Conservation (phyloP, 2,329 filamentous ascomycete genomes). For the Pseudocercospora eumusae region DNA sequence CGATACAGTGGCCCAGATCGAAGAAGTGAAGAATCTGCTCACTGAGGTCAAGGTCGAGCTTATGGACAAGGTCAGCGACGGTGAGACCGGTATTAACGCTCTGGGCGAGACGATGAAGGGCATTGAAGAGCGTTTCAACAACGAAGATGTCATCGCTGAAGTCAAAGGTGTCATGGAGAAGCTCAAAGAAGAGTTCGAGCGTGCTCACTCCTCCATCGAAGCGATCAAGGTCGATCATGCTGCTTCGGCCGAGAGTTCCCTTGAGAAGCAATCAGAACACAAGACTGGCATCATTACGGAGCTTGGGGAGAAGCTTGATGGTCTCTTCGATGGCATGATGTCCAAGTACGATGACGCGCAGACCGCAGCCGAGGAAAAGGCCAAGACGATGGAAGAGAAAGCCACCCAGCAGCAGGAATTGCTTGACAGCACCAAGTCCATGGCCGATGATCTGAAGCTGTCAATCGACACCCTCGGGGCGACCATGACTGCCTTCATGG, state of each 20-base stretch:
- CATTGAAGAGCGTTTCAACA: constrained; percentile 66
- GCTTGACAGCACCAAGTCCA: constrained; percentile 70
- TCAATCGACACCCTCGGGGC: constrained; percentile 82
- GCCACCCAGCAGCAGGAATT: constrained; percentile 72
- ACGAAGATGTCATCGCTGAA: constrained; percentile 48
- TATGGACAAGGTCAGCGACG: constrained; percentile 74
- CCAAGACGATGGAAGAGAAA: constrained; percentile 71
- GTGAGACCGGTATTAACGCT: constrained; percentile 63
- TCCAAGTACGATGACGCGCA: constrained; percentile 88
- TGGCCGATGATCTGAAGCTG: constrained; percentile 83
- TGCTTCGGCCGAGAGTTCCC: constrained; percentile 56
- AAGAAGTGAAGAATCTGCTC: constrained; percentile 74
- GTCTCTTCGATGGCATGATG: constrained; percentile 79
- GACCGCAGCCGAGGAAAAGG: constrained; percentile 69
- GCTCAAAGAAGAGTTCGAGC: constrained; percentile 84
- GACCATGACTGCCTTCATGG: constrained; percentile 50
- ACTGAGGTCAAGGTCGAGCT: constrained; percentile 77
- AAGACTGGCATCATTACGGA: constrained; percentile 57
- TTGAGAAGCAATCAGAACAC: constrained; percentile 63
- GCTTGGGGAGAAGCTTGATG: constrained; percentile 63
- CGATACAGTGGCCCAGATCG: constrained; percentile 73
- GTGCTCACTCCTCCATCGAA: constrained; percentile 75
- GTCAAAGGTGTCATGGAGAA: constrained; percentile 66
- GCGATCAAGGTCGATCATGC: constrained; percentile 78
- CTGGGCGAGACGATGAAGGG: constrained; percentile 64